Evolutionary conservation across 2,329 filamentous ascomycete species (phyloP).

Genomic region (Delphinella strobiligena): DNA sequence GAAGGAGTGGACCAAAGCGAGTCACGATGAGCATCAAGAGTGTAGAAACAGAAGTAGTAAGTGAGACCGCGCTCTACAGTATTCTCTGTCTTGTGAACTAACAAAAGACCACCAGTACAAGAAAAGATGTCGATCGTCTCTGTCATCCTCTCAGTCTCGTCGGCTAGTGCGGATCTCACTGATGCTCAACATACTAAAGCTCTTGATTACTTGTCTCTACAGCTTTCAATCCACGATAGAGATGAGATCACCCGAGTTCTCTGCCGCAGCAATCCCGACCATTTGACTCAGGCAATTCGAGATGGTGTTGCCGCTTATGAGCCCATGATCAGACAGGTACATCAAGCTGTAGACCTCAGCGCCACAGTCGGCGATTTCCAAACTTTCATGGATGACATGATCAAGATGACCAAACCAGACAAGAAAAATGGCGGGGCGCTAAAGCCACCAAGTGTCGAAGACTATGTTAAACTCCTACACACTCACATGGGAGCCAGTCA

Average conservation of each 20-base stretch:
- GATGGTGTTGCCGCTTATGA: constrained; percentile 58
- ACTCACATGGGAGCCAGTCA: constrained; percentile 53
- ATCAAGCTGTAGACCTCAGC: constrained; percentile 59
- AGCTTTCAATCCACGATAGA: constrained; percentile 63
- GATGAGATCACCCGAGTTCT: constrained; percentile 55
- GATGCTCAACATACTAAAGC: constrained; percentile 52
- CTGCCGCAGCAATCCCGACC: constrained; percentile 58
- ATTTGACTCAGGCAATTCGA: constrained; percentile 56
- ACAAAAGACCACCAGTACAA: too few species aligned
- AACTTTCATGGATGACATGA: constrained; percentile 57
- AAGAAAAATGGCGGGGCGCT: constrained; percentile 15
- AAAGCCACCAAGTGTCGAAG: constrained; percentile 50
- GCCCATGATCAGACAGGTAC: constrained; percentile 59
- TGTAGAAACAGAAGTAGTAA: constrained; percentile 44
- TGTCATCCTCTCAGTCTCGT: constrained; percentile 48
- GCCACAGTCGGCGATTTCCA: constrained; percentile 57
- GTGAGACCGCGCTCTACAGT: too few species aligned
- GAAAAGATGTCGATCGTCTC: constrained; percentile 50
- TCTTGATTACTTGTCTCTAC: constrained; percentile 57
- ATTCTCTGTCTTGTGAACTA: constrained; percentile 9
- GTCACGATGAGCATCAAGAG: constrained; percentile 46
- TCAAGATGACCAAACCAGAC: constrained; percentile 39
- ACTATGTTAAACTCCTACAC: constrained; percentile 56
- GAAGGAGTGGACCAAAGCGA: constrained; percentile 41
- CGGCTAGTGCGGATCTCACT: constrained; percentile 36